Evolutionary conservation across 331 rosid genomes (phyloP), one percentile per base, ranked within the genome.

Genomic region (Rhamnella rubrinervis): DNA sequence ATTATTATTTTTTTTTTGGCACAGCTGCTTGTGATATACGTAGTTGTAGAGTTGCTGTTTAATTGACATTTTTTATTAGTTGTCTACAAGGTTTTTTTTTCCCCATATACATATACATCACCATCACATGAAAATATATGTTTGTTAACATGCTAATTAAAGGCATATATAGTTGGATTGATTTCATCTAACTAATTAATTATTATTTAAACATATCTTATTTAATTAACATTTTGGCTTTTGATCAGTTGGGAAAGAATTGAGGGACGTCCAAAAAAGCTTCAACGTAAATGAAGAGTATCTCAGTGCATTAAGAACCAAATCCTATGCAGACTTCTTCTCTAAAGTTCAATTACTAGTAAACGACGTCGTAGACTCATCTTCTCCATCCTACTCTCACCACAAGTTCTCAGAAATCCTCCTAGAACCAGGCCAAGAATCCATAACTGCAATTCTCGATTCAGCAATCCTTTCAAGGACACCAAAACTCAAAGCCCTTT

Each of bases 381-480:
- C 66, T 63, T 51, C 74, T 25, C 39, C 75, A 17, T 46, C 15
- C 37, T 50, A 13, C 21, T 26, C 20, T 68, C 60, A 74, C 2
- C 28, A 44, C 4, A 73, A 64, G 11, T 76, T 71, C 40, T 75
- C 84, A 31, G 73, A 84, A 66, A 8, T 67, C 47, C 77, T 84
- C 60, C 84, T 86, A 21, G 89, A 88, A 74, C 87, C 88, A 12
- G 41, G 51, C 66, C 89, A 82, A 77, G 84, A 84, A 70, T 47
- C 84, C 38, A 82, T 80, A 39, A 50, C 75, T 9, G 72, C 68
- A 1, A 77, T 89, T 64, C 61, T 89, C 28, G 80, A 86, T n/a
- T 61, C 85, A 31, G 23, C 80, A 61, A 63, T 59, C 58, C 46
- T 88, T 44, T 65, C 81, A 14, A 66, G 40, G 25, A 38, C 59